Base-by-base conservation (phyloP, 192 early-diverging fungal genomes). In the Rhizophagus prolifer region DNA sequence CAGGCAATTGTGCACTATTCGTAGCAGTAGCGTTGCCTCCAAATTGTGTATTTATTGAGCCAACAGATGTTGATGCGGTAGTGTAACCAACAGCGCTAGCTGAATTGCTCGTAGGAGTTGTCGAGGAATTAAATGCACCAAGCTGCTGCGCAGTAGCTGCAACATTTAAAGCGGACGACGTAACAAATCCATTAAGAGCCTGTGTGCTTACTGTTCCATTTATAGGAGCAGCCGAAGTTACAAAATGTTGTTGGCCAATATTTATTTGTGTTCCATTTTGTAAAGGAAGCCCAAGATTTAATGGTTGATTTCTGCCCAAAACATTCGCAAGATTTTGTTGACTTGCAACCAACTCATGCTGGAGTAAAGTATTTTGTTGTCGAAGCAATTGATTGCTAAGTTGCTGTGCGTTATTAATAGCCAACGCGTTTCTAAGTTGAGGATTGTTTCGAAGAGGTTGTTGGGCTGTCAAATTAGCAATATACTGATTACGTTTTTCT, bases 271-370 rank as follows among this genome's bases (percentile, higher is more conserved):
- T 30, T 38, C 30, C 21, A 62, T 26, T 62, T 5, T 19, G 31
- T 19, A 34, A 41, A 9, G 13, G 65, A 9, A 21, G 34, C 21
- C 30, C 28, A 19, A 36, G 63, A 19, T 34, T 10, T 30, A 28
- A 8, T 64, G 34, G 26, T 2, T n/a, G 30, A n/a, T 5, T 36
- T 38, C 28, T 66, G 1, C 5, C 26, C 25, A 36, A 30, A 26
- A 16, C 61, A 30, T 63, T 30, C 4, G 61, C 61, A 63, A 63
- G 61, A 30, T 63, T 63, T 63, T 63, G 61, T 38, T 67, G 65
- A 41, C 31, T 67, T 38, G 31, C 61, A 31, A 26, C 31, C 65
- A 67, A 67, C 34, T 67, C 65, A 31, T 67, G 28, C 21, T 67
- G 65, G 1, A 63, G 28, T 30, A 63, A 4, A 16, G 23, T 25